Conservation (phyloP, 2,329 filamentous ascomycete genomes). For the Cladophialophora bantiana region DNA sequence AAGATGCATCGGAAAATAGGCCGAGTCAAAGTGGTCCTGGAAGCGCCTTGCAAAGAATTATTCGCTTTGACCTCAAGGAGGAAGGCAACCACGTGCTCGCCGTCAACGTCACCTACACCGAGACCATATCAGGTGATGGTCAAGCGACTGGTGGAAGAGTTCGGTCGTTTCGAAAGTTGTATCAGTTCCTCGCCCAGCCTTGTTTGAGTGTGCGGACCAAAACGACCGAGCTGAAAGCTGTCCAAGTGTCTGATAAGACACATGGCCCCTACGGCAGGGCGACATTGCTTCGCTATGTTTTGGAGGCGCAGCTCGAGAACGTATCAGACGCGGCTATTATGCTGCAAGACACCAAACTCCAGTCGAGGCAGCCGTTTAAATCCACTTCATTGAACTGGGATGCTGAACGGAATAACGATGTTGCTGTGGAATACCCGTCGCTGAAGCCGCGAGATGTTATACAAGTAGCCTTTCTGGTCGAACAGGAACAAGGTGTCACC, state of each 20-base stretch:
- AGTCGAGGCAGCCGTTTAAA: slow-evolving; percentile 50
- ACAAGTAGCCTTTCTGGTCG: slow-evolving; percentile 69
- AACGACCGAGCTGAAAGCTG: slow-evolving; percentile 67
- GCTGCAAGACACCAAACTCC: slow-evolving; percentile 62
- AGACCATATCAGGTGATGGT: slow-evolving; percentile 65
- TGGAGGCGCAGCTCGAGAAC: slow-evolving; percentile 96
- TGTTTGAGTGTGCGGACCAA: slow-evolving; percentile 92
- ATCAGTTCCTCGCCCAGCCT: slow-evolving; percentile 93
- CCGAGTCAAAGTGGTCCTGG: slow-evolving; percentile 51
- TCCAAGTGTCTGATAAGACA: slow-evolving; percentile 54
- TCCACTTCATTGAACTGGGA: slow-evolving; percentile 65
- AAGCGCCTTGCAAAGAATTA: slow-evolving; percentile 77
- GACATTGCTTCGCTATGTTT: slow-evolving; percentile 65
- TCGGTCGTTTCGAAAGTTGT: slow-evolving; percentile 90
- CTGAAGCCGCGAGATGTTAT: slow-evolving; percentile 68
- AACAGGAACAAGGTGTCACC: slow-evolving; percentile 59
- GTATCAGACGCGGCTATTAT: slow-evolving; percentile 83
- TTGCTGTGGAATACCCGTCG: slow-evolving; percentile 51
- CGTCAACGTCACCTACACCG: slow-evolving; percentile 92
- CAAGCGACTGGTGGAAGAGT: slow-evolving; percentile 66
- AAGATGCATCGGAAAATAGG: slow-evolving; percentile 24
- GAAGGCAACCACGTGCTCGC: slow-evolving; percentile 93
- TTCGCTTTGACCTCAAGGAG: slow-evolving; percentile 88
- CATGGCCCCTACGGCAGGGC: slow-evolving; percentile 54
- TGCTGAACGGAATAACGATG: slow-evolving; percentile 41